Conservation (phyloP, 2,329 filamentous ascomycete species). For the Calonectria pseudoturangicola region DNA sequence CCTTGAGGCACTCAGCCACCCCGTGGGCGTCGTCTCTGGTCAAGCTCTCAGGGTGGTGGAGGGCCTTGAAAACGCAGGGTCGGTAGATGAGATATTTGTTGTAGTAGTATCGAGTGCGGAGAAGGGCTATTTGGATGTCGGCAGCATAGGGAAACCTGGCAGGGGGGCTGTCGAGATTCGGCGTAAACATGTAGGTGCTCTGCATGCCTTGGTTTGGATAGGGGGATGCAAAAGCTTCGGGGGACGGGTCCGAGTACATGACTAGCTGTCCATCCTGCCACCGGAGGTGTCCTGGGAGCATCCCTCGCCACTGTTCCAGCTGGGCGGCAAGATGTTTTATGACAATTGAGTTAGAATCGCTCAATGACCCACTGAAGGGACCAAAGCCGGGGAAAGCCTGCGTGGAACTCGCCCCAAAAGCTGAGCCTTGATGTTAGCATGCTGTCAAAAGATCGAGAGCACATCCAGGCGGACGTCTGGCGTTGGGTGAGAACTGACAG, state of each 20-base stretch:
- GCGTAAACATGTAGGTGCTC: conserved; percentile 49
- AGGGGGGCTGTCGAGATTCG: conserved; percentile 50
- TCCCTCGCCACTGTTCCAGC: conserved; percentile 74
- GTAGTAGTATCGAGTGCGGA: conserved; percentile 76
- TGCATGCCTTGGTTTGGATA: conserved; percentile 49
- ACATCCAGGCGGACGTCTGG: conserved; percentile 17
- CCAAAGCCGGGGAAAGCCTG: conserved; percentile 45
- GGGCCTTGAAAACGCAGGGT: conserved; percentile 75
- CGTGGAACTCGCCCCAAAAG: conserved; percentile 44
- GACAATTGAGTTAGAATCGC: conserved; percentile 53
- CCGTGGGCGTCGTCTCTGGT: conserved; percentile 72
- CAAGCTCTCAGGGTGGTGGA: conserved; percentile 74
- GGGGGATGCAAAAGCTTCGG: conserved; percentile 44
- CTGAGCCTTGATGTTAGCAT: conserved; percentile 38
- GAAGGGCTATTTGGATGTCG: conserved; percentile 73
- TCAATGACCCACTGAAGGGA: conserved; percentile 41
- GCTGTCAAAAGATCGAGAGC: conserved; percentile 30
- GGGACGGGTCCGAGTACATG: conserved; percentile 50
- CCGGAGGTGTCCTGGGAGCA: conserved; percentile 72
- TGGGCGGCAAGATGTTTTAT: conserved; percentile 72
- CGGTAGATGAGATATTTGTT: conserved; percentile 74
- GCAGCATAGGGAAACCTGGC: conserved; percentile 69
- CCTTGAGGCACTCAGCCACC: conserved; percentile 74
- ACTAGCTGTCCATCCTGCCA: conserved; percentile 73
- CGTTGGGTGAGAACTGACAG: conserved; percentile 63